These are phyloP conservation scores for Fusarium decemcellulare DNA, from an alignment of 2,329 filamentous ascomycete genomes.

Conservation along the genomic window DNA sequence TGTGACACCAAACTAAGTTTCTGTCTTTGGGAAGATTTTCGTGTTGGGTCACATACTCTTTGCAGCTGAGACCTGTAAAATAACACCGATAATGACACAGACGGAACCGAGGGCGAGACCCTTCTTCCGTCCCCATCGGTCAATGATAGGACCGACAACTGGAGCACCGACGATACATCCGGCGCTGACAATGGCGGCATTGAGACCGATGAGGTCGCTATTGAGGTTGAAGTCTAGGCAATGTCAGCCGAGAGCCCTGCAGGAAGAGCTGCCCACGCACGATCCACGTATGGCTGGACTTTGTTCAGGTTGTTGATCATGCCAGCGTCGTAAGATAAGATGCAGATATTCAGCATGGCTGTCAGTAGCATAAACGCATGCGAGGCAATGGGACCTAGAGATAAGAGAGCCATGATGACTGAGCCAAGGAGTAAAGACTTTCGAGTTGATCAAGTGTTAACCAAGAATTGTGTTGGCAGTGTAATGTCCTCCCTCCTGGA, in stretches of 20 bases:
- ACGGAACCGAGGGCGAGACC: slow-evolving; percentile 17
- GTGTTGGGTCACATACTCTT: slow-evolving; percentile 3
- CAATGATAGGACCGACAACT: slow-evolving; percentile 18
- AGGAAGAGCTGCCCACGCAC: not conserved
- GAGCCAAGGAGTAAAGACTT: not conserved
- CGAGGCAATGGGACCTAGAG: slow-evolving; percentile 9
- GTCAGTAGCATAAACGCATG: slow-evolving; percentile 18
- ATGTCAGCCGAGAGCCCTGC: not conserved
- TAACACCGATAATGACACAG: slow-evolving; percentile 21
- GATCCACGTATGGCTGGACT: slow-evolving; percentile 15
- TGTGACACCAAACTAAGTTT: not conserved
- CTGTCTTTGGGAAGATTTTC: not conserved
- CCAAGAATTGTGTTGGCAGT: not conserved
- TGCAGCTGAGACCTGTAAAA: slow-evolving; percentile 12
- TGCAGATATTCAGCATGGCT: slow-evolving; percentile 24
- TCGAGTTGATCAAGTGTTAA: not conserved
- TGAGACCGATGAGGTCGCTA: slow-evolving; percentile 20
- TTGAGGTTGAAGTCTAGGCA: slow-evolving; percentile 17
- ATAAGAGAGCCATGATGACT: slow-evolving; percentile 2
- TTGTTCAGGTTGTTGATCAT: slow-evolving; percentile 29
- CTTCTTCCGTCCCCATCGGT: slow-evolving; percentile 22
- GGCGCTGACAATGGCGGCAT: slow-evolving; percentile 20
- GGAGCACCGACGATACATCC: slow-evolving; percentile 21
- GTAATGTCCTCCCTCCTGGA: not conserved
- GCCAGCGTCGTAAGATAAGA: slow-evolving; percentile 22